These are phyloP conservation scores for Geum urbanum DNA, from an alignment of 306 rosid species.

Conservation along the genomic window DNA sequence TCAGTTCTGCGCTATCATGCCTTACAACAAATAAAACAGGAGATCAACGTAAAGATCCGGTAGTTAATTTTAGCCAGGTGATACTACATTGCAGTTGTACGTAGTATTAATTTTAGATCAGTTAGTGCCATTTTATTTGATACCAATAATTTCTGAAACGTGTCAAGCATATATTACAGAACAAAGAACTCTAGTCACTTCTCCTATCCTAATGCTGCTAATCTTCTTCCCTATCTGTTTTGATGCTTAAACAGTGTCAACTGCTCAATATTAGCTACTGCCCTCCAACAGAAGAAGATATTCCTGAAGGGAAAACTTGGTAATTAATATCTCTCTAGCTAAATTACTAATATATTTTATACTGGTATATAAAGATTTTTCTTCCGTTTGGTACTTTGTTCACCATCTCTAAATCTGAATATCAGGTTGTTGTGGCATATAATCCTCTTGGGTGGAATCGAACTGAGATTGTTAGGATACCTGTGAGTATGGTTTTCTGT, in stretches of 20 bases:
- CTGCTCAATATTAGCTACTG: conserved; percentile 86
- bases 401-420: conserved; percentile 10
- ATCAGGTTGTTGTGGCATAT: conserved; percentile 78
- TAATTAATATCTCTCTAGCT: conserved; percentile 25
- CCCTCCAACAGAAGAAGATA: conserved; percentile 68
- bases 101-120: conserved; percentile 5
- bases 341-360: background rate
- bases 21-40: conserved; percentile 44
- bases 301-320: conserved; percentile 66
- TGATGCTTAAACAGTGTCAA: conserved; percentile 62
- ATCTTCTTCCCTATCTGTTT: background rate
- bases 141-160: conserved; percentile 3
- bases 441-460: conserved; percentile 93
- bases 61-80: conserved; percentile 59
- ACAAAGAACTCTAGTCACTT: background rate
- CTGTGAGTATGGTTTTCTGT: conserved; percentile 44
- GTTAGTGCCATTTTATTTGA: background rate
- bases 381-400: background rate
- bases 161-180: background rate
- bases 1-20: conserved; percentile 67
- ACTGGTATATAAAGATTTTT: no score
- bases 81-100: conserved; percentile 7
- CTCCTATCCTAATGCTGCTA: conserved; percentile 16
- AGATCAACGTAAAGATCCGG: conserved; percentile 28
- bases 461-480: conserved; percentile 65